Percentiles rank a stretch among this genome's conserved stretches.
Evolutionary conservation across 129 eudicot species (phyloP).

Genomic region (Helichrysum umbraculigerum): DNA sequence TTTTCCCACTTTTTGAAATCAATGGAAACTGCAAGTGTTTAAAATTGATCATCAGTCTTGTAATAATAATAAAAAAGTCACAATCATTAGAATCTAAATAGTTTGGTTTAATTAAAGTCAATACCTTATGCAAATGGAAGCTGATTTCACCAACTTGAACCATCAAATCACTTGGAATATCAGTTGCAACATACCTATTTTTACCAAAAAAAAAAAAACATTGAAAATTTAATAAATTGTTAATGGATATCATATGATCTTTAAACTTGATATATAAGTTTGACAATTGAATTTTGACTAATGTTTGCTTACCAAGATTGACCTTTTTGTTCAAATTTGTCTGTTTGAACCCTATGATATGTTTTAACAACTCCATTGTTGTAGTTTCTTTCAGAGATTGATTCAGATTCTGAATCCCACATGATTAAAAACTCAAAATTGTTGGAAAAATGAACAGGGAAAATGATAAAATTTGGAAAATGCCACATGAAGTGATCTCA

Average conservation of each 20-base stretch:
- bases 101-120: constrained; percentile 5
- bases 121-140: constrained; percentile 95
- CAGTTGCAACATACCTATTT: constrained; percentile 71
- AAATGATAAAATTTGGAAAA: constrained; percentile 13
- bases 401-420: constrained; percentile 89
- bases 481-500: background rate
- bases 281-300: background rate
- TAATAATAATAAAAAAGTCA: background rate
- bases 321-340: constrained; percentile 87
- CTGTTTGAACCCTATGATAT: constrained; percentile 52
- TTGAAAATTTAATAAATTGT: background rate
- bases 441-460: constrained; percentile 4
- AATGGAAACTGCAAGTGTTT: constrained; percentile 51
- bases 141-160: constrained; percentile 75
- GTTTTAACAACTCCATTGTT: constrained; percentile 57
- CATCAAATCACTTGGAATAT: constrained; percentile 87
- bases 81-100: background rate
- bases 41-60: constrained; percentile 12
- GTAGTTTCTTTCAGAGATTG: constrained; percentile 50
- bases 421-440: constrained; percentile 28
- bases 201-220: background rate
- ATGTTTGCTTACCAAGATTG: constrained; percentile 73
- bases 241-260: background rate
- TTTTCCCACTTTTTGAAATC: constrained; percentile 80
- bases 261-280: background rate